Evolutionary conservation across 2,329 filamentous ascomycete species (phyloP), one percentile per base, ranked within the genome.

Genomic region (Pestalotiopsis sp.): DNA sequence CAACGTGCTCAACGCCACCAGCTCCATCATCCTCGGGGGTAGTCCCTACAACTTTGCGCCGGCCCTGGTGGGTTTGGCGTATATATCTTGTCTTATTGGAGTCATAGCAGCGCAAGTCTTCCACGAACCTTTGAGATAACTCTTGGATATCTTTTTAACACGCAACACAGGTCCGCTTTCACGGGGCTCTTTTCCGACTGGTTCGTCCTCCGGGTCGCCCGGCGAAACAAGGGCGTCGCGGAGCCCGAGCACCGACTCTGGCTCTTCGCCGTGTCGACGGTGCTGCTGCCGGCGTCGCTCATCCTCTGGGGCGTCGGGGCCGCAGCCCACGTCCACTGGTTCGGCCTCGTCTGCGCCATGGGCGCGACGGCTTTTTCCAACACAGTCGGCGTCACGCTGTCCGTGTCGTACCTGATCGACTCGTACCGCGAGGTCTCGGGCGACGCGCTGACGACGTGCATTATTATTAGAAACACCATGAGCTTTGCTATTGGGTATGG

Each of bases 1-100:
- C 74, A 83, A 82, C 69, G 80, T 83, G 3, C 76, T 83, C n/a
- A 83, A 82, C 58, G 82, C 81, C 69, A 85, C 78, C 2, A 80
- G 77, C 23, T 85, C 77, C 36, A 80, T 82, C 31, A 79, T 83
- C 7, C 74, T 83, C 0, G 78, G 78, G 1, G 77, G 76, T 0
- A 68, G 75, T 0, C 81, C 81, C 0, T 83, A 83, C 69, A 78
- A 79, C 71, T 83, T 83, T 63, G 71, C 72, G 4, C 75, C 81
- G 0, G 80, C 79, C 1, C 78, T 81, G 69, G 81, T 83, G 4
- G 81, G 81, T 0, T 68, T 83, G 1, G 78, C 75, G 23, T 83
- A 83, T 67, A 52, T 82, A 1, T 77, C 81, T 1, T 81, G 79
- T 68, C 68, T 79, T 4, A 69, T 83, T 2, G 80, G 81, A 2